Base-by-base conservation (phyloP, 345 rosid species). In the Populus tremula region DNA sequence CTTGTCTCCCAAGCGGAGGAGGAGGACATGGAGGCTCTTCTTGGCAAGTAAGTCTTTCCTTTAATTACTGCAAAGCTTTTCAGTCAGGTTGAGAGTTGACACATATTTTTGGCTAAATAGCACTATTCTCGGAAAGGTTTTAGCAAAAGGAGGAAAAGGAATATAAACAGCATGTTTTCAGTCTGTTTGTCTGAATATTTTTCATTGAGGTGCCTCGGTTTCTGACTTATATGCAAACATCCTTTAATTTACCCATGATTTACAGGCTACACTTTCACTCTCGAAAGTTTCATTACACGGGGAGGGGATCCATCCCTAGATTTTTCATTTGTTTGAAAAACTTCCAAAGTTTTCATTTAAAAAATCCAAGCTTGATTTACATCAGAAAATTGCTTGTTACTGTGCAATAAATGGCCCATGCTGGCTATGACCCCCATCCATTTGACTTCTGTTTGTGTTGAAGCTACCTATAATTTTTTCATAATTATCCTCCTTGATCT, bases 1-100 rank as follows among this genome's bases (percentile, higher is more conserved):
- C 89, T 96, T 41, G 99, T 96, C 78, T 94, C 97, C 69, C 99
- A 96, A 85, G 99, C 91, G 2, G 98, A 96, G 89, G 98, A 95
- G 88, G 98, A 95, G 85, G 99, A 96, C 78, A 93, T 94, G 94
- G 98, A 96, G 87, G 97, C 98, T 81, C 94, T 96, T 67, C 85
- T 96, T 79, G 98, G 92, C 84, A 91, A 94, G 98, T 94, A 89
- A 70, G 96, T 89, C 69, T 70, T 84, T 77, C 72, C 63, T 38
- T 49, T 25, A 35, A 39, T 35, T 68, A 49, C 7, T 64, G 25
- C 27, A 6, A 8, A 59, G 23, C 72, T 39, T 4, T n/a, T 69
- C 33, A 41, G 27, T 25, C 12, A 21, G 59, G 6, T 12, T 61
- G 56, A 61, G 69, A 41, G 20, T 10, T 73, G 27, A 35, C 72